Evolutionary conservation across 495 filamentous ascomycete species (phyloP), one percentile per base, ranked within the genome.

Genomic region (Aspergillus campestris): DNA sequence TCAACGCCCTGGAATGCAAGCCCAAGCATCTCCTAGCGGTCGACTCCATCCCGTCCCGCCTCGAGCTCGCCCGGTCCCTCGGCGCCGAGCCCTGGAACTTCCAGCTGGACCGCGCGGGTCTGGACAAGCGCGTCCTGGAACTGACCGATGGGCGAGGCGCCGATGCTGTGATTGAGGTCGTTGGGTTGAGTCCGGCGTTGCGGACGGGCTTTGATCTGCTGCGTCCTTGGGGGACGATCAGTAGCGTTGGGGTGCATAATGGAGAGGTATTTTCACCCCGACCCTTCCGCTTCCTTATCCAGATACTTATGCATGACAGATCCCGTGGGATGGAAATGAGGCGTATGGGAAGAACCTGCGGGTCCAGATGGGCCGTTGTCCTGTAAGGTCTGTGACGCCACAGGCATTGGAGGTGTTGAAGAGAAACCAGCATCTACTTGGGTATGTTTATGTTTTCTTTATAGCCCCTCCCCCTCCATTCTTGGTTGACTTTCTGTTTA

Each of bases 311-410:
- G 34, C 10, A 9, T 8, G 41, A 6, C 45, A 88, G 80, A 89
- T 95, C 51, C 89, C 90, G 10, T 94, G 91, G 79, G 78, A 68
- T 38, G 89, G 87, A 7, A 78, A 72, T 49, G 78, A 95, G 56
- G 89, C 84, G 10, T 96, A 96, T 60, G 77, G 78, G 37, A 96
- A 96, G 71, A 98, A 96, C 57, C 48, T 96, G 48, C 82, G 77
- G 41, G 58, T 96, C n/a, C 87, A 95, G 56, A 95, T 95, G 82
- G 92, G 91, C 30, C 75, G 92, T 42, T 98, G 92, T 61, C 91
- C 91, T 6, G 92, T 98, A 8, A 72, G 88, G 39, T 86, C 83
- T 34, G 82, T 96, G 44, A 89, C 92, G 49, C 69, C 78, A 13
- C 75, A 87, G 46, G 89, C 92, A 6, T 61, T 96, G 42, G 78